Percentiles rank a stretch among this genome's conserved stretches.
Conservation (phyloP, 1,284 basidiomycete genomes). For the Fomitiporia mediterranea region DNA sequence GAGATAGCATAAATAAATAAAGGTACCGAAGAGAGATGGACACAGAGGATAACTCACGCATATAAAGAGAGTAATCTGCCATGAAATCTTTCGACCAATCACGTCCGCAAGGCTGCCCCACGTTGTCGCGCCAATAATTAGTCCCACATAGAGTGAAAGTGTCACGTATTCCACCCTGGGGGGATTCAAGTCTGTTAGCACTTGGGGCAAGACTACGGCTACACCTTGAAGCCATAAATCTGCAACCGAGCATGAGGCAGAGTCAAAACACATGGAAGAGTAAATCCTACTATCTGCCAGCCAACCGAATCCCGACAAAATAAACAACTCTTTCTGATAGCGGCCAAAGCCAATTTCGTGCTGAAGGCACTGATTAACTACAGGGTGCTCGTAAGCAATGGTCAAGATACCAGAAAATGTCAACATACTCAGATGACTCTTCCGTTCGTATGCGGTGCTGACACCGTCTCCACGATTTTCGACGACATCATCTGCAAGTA, state of each 20-base stretch:
- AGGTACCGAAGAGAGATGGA: background rate
- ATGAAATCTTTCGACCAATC: slow-evolving; percentile 50
- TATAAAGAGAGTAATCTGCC: slow-evolving; percentile 57
- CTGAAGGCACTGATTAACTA: slow-evolving; percentile 45
- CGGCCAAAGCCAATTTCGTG: slow-evolving; percentile 57
- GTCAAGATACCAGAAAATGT: background rate
- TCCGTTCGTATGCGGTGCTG: slow-evolving; percentile 27
- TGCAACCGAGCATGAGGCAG: slow-evolving; percentile 21
- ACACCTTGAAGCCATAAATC: slow-evolving; percentile 55
- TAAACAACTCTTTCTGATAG: slow-evolving; percentile 57
- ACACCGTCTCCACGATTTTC: slow-evolving; percentile 23
- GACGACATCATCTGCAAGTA: background rate
- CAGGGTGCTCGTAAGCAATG: background rate
- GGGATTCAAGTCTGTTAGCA: slow-evolving; percentile 43
- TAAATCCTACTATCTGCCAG: slow-evolving; percentile 3
- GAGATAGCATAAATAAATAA: background rate
- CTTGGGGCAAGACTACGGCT: slow-evolving; percentile 45
- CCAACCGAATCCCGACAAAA: slow-evolving; percentile 42
- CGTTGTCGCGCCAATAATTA: slow-evolving; percentile 51
- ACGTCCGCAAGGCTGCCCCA: slow-evolving; percentile 50
- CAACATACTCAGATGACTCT: slow-evolving; percentile 23
- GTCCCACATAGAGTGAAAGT: slow-evolving; percentile 52
- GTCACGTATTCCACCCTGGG: slow-evolving; percentile 45
- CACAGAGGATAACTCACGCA: slow-evolving; percentile 27
- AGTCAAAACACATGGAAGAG: background rate